A percentile compares a stretch with the other conserved stretches of the same genome.
These are phyloP conservation scores for Mycosphaerella sp. DNA, from an alignment of 2,329 filamentous ascomycete genomes.

Conservation along the genomic window DNA sequence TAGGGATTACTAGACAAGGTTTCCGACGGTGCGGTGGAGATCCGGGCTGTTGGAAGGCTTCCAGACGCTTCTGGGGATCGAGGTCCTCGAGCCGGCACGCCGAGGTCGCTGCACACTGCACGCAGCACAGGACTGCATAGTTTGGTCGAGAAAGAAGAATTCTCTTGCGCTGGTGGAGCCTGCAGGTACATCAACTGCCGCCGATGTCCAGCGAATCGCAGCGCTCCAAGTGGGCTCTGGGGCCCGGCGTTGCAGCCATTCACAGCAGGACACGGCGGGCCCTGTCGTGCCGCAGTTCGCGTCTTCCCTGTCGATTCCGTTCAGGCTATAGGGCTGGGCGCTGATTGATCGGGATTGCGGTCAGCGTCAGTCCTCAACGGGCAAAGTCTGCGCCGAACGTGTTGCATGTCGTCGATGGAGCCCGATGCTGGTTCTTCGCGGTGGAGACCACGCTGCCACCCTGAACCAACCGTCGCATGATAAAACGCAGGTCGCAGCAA, in stretches of 20 bases:
- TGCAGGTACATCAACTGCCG: constrained; percentile 8
- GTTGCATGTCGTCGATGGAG: constrained; percentile 15
- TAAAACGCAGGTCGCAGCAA: constrained; percentile 37
- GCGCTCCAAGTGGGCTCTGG: neutral
- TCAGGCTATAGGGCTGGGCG: constrained; percentile 10
- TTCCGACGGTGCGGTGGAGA: neutral
- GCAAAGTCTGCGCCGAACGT: constrained; percentile 15
- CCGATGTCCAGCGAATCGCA: constrained; percentile 1
- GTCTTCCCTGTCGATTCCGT: neutral
- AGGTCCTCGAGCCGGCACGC: neutral
- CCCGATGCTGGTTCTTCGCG: constrained; percentile 10
- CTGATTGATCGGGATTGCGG: constrained; percentile 13
- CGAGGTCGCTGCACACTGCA: neutral
- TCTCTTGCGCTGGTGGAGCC: constrained; percentile 1
- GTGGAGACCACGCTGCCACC: constrained; percentile 8
- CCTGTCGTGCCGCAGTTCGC: constrained; percentile 4
- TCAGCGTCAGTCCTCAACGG: constrained; percentile 16
- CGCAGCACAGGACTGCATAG: too few relatives aligned
- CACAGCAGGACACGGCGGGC: constrained; percentile 1
- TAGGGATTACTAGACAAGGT: neutral
- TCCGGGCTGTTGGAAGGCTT: neutral
- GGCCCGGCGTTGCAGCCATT: constrained; percentile 1
- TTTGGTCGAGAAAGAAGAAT: neutral
- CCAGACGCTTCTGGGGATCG: neutral
- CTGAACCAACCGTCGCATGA: neutral